Percentiles rank a stretch among this genome's conserved stretches.
phyloP scores from a whole-genome alignment of 129 eudicot genomes.

The Saussurea involucrata region DNA sequence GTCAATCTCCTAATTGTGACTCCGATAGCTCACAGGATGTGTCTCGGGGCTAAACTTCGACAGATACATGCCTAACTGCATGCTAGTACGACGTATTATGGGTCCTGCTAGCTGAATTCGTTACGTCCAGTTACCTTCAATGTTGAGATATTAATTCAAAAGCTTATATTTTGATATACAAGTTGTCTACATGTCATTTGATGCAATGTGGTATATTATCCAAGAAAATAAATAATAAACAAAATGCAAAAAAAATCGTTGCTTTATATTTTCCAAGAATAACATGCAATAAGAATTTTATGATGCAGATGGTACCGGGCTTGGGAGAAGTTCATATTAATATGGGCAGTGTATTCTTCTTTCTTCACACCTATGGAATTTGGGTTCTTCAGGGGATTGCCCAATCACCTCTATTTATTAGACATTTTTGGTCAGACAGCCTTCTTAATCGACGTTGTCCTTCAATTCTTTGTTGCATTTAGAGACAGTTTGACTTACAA shows the following conservation, averaged over 20 bases:
- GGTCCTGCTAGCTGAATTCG: no score
- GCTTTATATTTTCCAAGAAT: not conserved
- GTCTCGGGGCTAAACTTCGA: no score
- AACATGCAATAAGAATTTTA: not conserved
- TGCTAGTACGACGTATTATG: no score
- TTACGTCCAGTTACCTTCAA: no score
- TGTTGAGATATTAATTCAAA: no score
- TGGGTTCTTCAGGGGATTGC: conserved; percentile 92
- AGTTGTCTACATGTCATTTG: no score
- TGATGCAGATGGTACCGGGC: conserved; percentile 82
- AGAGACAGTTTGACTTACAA: conserved; percentile 76
- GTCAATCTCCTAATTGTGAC: no score
- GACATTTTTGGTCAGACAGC: conserved; percentile 75
- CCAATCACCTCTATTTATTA: conserved; percentile 54
- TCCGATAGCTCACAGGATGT: no score
- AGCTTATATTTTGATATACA: no score
- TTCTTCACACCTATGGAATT: conserved; percentile 96
- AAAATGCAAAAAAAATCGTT: not conserved
- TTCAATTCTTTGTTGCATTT: conserved; percentile 80
- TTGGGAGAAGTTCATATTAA: conserved; percentile 77
- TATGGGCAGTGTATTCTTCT: conserved; percentile 94
- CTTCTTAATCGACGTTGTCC: conserved; percentile 66
- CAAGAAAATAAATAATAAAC: not conserved
- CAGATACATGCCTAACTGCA: no score
- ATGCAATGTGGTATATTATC: no score